A percentile compares a stretch with the other conserved stretches of the same genome.
These are phyloP conservation scores for Recurvomyces mirabilis DNA, from an alignment of 495 filamentous ascomycete species.

Conservation along the genomic window DNA sequence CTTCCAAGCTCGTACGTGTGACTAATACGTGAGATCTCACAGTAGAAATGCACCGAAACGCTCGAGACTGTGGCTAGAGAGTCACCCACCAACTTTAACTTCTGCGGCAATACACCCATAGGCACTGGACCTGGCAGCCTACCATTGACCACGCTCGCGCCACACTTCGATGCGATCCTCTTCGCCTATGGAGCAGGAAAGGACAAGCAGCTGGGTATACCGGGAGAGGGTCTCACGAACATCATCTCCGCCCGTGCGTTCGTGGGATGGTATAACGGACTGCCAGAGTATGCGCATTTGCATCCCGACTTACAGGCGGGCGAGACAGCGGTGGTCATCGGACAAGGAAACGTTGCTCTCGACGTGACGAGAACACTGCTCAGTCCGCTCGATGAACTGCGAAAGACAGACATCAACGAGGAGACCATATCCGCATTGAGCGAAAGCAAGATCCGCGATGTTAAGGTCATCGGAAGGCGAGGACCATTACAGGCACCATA, in stretches of 20 bases:
- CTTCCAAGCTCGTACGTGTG: neutral
- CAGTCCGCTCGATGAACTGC: constrained; percentile 54
- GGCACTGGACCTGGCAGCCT: constrained; percentile 47
- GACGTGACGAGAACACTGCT: constrained; percentile 87
- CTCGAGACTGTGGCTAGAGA: constrained; percentile 78
- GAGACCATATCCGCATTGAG: constrained; percentile 64
- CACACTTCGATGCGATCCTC: constrained; percentile 83
- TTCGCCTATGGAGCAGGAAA: constrained; percentile 87
- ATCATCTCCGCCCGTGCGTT: constrained; percentile 87
- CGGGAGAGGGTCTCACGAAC: constrained; percentile 65
- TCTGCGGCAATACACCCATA: constrained; percentile 79
- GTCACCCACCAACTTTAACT: constrained; percentile 58
- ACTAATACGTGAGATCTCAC: neutral
- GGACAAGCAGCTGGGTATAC: constrained; percentile 66
- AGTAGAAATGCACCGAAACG: constrained; percentile 85
- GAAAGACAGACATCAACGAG: constrained; percentile 78
- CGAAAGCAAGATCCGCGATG: constrained; percentile 63
- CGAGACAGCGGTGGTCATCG: constrained; percentile 79
- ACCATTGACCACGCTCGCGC: constrained; percentile 54
- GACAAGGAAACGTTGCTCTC: constrained; percentile 90
- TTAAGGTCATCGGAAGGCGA: constrained; percentile 74
- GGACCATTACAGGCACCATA: constrained; percentile 76
- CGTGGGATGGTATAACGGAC: constrained; percentile 97
- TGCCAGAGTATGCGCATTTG: constrained; percentile 72
- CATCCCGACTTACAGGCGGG: constrained; percentile 63